Evolutionary conservation across 169 alveolate genomes (phyloP).

Genomic region (Plasmodium yoelii): DNA sequence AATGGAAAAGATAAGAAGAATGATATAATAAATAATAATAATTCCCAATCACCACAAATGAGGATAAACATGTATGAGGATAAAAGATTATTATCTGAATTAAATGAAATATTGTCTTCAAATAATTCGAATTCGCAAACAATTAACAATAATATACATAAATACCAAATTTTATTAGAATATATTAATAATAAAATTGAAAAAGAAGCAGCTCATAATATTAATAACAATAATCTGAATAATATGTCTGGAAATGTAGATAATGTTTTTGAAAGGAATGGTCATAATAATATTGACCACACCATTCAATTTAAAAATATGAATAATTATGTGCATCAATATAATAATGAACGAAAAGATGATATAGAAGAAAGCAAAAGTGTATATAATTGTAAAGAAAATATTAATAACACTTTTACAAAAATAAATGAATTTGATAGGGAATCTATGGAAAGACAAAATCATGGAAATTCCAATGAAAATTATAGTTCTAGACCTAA

Average conservation of each 20-base stretch:
- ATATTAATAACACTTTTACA: not conserved
- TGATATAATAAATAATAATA: not conserved
- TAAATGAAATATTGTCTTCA: not conserved
- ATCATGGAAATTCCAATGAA: not conserved
- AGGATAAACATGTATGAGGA: not conserved
- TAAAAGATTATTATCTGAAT: conserved; percentile 8
- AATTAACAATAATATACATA: not conserved
- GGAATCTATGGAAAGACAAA: conserved; percentile 7
- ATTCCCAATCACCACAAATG: not conserved
- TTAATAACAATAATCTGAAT: not conserved
- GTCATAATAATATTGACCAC: not conserved
- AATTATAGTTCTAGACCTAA: not conserved
- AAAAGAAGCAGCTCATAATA: not conserved
- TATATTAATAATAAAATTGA: conserved; percentile 6
- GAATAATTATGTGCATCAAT: not conserved
- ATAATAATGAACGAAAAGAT: not conserved
- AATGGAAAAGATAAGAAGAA: not conserved
- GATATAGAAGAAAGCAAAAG: not conserved
- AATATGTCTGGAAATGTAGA: not conserved
- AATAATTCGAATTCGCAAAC: not conserved
- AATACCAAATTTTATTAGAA: conserved; percentile 12
- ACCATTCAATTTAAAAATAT: not conserved
- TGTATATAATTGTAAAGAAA: not conserved
- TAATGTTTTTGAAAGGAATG: not conserved
- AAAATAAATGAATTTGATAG: conserved; percentile 14